These are phyloP conservation scores for Gymnopus androsaceus DNA, from an alignment of 1,284 basidiomycete genomes.

Conservation along the genomic window DNA sequence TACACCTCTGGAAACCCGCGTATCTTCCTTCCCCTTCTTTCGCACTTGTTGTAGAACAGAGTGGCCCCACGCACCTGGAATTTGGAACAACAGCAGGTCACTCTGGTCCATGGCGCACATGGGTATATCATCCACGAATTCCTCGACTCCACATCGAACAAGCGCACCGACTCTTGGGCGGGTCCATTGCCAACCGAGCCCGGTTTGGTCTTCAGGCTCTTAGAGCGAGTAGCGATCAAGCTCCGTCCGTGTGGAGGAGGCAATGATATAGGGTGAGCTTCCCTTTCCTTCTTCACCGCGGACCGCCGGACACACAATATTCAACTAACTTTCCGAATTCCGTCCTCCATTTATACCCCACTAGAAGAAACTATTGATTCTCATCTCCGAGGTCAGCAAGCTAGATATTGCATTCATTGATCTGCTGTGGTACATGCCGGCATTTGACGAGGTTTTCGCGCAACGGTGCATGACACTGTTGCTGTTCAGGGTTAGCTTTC, in stretches of 20 bases:
- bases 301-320: not conserved
- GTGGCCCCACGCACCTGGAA: no score
- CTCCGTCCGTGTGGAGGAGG: conserved; percentile 50
- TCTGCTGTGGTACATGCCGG: not conserved
- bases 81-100: no score
- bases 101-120: not conserved
- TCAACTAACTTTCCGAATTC: no score
- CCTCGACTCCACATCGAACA: conserved; percentile 52
- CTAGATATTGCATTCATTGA: conserved; percentile 23
- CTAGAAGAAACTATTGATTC: conserved; percentile 26
- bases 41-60: conserved; percentile 76
- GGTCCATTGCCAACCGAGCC: conserved; percentile 54
- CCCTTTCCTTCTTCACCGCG: not conserved
- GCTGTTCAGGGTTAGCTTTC: conserved; percentile 13
- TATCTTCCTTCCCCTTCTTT: conserved; percentile 71
- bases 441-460: conserved; percentile 16
- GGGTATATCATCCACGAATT: conserved; percentile 63
- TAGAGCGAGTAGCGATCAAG: conserved; percentile 49
- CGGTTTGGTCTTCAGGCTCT: conserved; percentile 56
- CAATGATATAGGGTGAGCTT: conserved; percentile 46
- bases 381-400: conserved; percentile 23
- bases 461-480: conserved; percentile 28
- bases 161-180: conserved; percentile 64
- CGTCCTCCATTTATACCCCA: not conserved
- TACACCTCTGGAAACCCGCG: conserved; percentile 77